Evolutionary conservation across 257 asterid species (phyloP).

Genomic region (Solanum clarkiae): DNA sequence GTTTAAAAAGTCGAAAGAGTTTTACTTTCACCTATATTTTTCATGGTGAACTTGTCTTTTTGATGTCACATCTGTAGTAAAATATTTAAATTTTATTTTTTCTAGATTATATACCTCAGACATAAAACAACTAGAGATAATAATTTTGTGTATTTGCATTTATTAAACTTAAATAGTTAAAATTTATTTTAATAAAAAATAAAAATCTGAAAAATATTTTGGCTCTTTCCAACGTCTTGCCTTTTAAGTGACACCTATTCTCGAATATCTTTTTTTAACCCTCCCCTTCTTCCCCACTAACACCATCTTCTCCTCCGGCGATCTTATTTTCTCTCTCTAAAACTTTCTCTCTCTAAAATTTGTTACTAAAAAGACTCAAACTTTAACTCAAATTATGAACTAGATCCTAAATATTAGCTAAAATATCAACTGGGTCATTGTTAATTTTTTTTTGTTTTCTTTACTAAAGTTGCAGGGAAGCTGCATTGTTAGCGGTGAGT

Average conservation of each 20-base stretch:
- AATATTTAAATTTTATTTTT: background rate
- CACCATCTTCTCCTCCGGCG: slow-evolving; percentile 21
- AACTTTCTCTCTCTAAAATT: background rate
- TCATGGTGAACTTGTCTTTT: slow-evolving; percentile 15
- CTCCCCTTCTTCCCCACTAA: slow-evolving; percentile 1
- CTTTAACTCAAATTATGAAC: background rate
- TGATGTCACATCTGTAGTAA: background rate
- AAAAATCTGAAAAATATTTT: slow-evolving; percentile 22
- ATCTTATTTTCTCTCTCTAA: background rate
- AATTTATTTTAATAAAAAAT: background rate
- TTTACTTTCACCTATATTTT: background rate
- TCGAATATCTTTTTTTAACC: slow-evolving; percentile 13
- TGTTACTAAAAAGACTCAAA: background rate
- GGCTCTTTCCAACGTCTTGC: slow-evolving; percentile 48
- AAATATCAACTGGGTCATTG: background rate
- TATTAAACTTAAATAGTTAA: background rate
- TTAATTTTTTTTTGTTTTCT: background rate
- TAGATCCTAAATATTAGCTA: slow-evolving; percentile 9
- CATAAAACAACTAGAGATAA: background rate
- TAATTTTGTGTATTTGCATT: background rate
- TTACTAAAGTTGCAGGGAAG: background rate
- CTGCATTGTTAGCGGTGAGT: slow-evolving; percentile 7
- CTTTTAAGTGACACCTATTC: slow-evolving; percentile 53
- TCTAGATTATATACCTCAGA: background rate
- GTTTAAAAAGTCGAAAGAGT: background rate